Base-by-base conservation (phyloP, 2,329 filamentous ascomycete genomes). In the Exophiala sideris region DNA sequence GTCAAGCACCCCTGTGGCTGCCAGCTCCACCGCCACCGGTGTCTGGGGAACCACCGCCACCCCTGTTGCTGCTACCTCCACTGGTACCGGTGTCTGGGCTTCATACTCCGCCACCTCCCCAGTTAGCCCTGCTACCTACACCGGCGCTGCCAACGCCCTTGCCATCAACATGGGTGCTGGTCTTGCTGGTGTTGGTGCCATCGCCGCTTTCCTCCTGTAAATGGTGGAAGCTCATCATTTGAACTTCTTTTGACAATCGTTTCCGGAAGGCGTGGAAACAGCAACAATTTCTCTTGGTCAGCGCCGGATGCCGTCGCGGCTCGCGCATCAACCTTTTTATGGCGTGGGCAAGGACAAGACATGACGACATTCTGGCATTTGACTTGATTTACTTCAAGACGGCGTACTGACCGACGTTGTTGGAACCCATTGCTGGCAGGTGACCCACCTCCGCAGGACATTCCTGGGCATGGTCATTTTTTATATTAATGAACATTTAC, bases 161-260 rank as follows among this genome's bases (percentile, higher is more conserved):
- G 60, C 54, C 51, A 49, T 56, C 45, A 61, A 61, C 54, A 59
- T 59, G 33, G 60, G 56, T 42, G 62, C 60, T 59, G 62, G 58
- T 60, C 56, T 64, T 59, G 62, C 62, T 40, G 62, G 62, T 64
- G 62, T 62, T 47, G 62, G 60, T 53, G 62, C 60, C 57, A 54
- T 64, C 41, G 62, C 60, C 51, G 58, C 60, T 54, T 54, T 64
- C 49, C 58, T 62, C 50, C 54, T 64, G 56, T 64, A 64, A 62
- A 57, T 54, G 45, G 56, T 47, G 48, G 38, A 35, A 14, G 51
- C 32, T 38, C 10, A 29, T 46, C 54, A 48, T 11, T 20, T 20
- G 57, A 12, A 24, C 14, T 39, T 36, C 36, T 11, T 40, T 51
- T n/a, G 34, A 49, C 24, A 29, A 29, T 8, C 24, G 24, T 29